Evolutionary conservation across 345 rosid species (phyloP).

Genomic region (Bretschneidera sinensis): DNA sequence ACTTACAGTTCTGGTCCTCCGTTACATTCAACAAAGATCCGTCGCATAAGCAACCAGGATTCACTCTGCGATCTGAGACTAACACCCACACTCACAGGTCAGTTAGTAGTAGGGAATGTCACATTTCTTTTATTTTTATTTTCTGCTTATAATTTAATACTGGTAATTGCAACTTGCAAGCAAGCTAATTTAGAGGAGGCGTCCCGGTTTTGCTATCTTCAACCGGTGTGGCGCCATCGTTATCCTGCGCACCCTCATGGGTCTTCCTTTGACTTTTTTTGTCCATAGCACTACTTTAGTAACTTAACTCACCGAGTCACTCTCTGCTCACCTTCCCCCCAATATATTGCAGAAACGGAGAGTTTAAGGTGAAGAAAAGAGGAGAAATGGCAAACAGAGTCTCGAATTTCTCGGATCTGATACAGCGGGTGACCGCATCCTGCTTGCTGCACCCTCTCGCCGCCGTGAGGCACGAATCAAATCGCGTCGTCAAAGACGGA

Average conservation of each 20-base stretch:
- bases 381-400: constrained; percentile 64
- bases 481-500: constrained; percentile 19
- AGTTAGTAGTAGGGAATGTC: background rate
- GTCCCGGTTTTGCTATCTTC: constrained; percentile 2
- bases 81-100: constrained; percentile 24
- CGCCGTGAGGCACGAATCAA: constrained; percentile 45
- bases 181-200: no score
- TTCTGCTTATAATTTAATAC: background rate
- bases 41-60: constrained; percentile 16
- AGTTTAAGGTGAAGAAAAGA: constrained; percentile 41
- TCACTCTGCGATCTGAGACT: constrained; percentile 37
- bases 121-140: background rate
- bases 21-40: constrained; percentile 44
- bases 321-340: background rate
- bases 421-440: constrained; percentile 81
- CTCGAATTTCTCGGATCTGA: constrained; percentile 76
- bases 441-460: constrained; percentile 87
- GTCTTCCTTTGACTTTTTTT: background rate
- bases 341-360: constrained; percentile 20
- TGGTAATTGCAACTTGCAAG: no score
- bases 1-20: constrained; percentile 47
- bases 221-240: background rate
- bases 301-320: constrained; percentile 4
- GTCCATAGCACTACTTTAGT: no score
- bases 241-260: constrained; percentile 9